These are phyloP conservation scores for Metschnikowia henanensis DNA, from an alignment of 805 yeast species.

Conservation along the genomic window DNA sequence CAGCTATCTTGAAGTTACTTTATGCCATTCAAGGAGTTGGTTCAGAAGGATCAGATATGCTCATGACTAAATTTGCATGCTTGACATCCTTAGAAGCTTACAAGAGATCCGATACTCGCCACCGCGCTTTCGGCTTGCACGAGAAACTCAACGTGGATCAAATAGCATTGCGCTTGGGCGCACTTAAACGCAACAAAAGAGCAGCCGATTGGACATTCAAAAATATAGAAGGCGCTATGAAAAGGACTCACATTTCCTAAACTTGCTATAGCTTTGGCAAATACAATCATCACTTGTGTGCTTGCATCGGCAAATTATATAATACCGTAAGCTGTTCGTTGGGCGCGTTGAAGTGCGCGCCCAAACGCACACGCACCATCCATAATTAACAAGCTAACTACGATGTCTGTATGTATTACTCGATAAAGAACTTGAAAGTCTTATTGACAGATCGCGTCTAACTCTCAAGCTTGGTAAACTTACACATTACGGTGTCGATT, in stretches of 20 bases:
- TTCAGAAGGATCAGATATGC: conserved; percentile 53
- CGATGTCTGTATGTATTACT: conserved; percentile 9
- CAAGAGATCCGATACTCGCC: conserved; percentile 19
- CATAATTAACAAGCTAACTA: background rate
- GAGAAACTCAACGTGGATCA: conserved; percentile 45
- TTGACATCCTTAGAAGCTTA: conserved; percentile 28
- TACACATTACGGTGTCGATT: conserved; percentile 73
- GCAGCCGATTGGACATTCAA: conserved; percentile 59
- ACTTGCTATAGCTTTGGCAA: background rate
- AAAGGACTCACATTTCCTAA: conserved; percentile 30
- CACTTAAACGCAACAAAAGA: conserved; percentile 52
- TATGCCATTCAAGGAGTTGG: conserved; percentile 49
- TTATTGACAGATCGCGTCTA: background rate
- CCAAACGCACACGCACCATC: background rate
- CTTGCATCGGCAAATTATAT: too few species aligned
- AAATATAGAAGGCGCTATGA: conserved; percentile 47
- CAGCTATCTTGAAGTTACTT: conserved; percentile 42
- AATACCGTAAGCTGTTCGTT: too few species aligned
- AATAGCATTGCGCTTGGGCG: conserved; percentile 43
- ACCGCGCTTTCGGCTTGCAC: conserved; percentile 23
- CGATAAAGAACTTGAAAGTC: background rate
- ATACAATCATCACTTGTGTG: background rate
- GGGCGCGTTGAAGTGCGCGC: too few species aligned
- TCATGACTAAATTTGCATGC: conserved; percentile 57
- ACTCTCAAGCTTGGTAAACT: conserved; percentile 54